Evolutionary conservation across 106 monocot species (phyloP).

Genomic region (Apostasia ramifera): DNA sequence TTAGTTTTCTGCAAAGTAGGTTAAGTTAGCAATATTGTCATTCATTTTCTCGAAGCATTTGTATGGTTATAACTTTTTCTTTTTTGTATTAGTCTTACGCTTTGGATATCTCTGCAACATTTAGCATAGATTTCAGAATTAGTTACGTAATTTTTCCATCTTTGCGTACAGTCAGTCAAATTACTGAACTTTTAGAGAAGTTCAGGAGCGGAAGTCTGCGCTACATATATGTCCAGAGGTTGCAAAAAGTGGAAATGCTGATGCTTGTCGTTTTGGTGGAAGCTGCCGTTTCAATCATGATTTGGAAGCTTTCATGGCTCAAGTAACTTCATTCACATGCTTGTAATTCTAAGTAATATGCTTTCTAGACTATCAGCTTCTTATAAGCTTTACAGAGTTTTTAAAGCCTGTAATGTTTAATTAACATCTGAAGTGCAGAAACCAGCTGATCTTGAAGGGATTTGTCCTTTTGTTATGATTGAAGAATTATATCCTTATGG

Average conservation of each 20-base stretch:
- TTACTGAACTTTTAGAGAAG: background rate
- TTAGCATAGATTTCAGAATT: too few species aligned
- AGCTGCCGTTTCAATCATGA: slow-evolving; percentile 89
- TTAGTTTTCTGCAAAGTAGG: too few species aligned
- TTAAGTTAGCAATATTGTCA: too few species aligned
- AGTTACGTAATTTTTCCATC: too few species aligned
- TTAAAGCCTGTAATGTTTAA: background rate
- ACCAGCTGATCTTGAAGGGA: slow-evolving; percentile 70
- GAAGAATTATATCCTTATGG: slow-evolving; percentile 75
- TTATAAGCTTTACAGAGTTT: background rate
- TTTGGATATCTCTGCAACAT: too few species aligned
- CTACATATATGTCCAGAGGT: slow-evolving; percentile 66
- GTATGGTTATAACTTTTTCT: too few species aligned
- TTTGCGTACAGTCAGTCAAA: too few species aligned
- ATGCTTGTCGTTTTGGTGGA: slow-evolving; percentile 43
- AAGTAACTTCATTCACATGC: slow-evolving; percentile 24
- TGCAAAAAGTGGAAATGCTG: slow-evolving; percentile 50
- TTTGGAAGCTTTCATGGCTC: slow-evolving; percentile 56
- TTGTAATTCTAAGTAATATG: too few species aligned
- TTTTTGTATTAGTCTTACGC: too few species aligned
- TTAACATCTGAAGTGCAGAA: slow-evolving; percentile 48
- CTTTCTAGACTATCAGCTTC: too few species aligned
- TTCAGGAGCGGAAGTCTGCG: slow-evolving; percentile 63
- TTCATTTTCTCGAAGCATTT: too few species aligned
- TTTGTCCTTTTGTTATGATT: slow-evolving; percentile 52